Evolutionary conservation across 306 rosid genomes (phyloP).

Genomic region (Cucurbita ficifolia): DNA sequence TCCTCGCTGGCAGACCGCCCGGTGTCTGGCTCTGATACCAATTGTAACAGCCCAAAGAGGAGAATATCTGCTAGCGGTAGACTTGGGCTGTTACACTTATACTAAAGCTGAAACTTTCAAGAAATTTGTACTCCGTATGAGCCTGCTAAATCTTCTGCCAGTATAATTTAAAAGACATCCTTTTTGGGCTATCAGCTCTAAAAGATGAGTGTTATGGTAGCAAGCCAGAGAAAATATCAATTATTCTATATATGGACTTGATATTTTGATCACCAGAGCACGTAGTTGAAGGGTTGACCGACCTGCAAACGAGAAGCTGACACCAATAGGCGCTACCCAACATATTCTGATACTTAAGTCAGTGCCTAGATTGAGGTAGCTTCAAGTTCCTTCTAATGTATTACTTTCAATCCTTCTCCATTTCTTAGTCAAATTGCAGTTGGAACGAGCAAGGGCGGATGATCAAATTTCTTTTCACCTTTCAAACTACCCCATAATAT

Average conservation of each 20-base stretch:
- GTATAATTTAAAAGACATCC: background rate
- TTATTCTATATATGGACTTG: background rate
- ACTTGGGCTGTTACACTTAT: too few relatives aligned
- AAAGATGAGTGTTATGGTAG: background rate
- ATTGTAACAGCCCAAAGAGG: too few relatives aligned
- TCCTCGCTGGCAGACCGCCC: too few relatives aligned
- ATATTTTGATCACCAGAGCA: background rate
- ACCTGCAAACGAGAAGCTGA: background rate
- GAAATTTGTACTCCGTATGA: background rate
- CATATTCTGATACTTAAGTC: background rate
- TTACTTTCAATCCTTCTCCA: background rate
- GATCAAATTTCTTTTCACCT: background rate
- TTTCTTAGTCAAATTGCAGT: background rate
- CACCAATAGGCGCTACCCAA: background rate
- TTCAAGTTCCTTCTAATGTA: background rate
- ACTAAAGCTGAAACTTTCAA: background rate
- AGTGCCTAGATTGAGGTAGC: background rate
- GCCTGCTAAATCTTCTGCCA: background rate
- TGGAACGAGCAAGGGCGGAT: background rate
- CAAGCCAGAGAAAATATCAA: background rate
- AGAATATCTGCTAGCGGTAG: too few relatives aligned
- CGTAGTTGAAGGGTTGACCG: background rate
- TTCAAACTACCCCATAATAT: background rate
- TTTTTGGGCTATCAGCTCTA: background rate
- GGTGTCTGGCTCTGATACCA: too few relatives aligned